Conservation (phyloP, 768 basidiomycete genomes). For the Mrakia frigida region DNA sequence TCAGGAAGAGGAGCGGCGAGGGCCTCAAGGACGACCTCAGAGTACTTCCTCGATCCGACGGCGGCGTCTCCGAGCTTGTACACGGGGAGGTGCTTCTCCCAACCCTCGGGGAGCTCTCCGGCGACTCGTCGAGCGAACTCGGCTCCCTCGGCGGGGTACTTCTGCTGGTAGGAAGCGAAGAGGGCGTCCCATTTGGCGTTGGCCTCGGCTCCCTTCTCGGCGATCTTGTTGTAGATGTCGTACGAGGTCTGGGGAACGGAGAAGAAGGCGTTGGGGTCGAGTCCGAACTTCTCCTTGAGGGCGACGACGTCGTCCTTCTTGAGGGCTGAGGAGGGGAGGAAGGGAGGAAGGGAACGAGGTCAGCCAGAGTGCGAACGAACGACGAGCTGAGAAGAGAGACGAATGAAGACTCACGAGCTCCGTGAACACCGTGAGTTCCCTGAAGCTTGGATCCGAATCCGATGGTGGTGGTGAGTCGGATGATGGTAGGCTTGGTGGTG, state of each 20-base stretch:
- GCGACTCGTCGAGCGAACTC: conserved; percentile 80
- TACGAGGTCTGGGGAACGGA: conserved; percentile 68
- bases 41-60: conserved; percentile 85
- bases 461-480: conserved; percentile 81
- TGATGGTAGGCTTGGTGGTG: conserved; percentile 77
- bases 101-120: conserved; percentile 73
- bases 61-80: conserved; percentile 80
- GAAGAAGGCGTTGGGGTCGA: conserved; percentile 73
- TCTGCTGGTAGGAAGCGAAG: conserved; percentile 65
- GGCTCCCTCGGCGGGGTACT: conserved; percentile 76
- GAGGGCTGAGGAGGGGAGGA: conserved; percentile 54
- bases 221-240: conserved; percentile 61
- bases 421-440: conserved; percentile 92
- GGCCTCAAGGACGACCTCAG: conserved; percentile 77
- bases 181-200: conserved; percentile 66
- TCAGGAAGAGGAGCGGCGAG: conserved; percentile 74
- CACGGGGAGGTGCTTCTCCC: conserved; percentile 78
- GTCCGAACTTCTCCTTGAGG: conserved; percentile 77
- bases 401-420: conserved; percentile 65
- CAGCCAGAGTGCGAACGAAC: conserved; percentile 1
- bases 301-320: conserved; percentile 83
- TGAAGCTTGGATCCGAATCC: conserved; percentile 89
- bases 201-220: conserved; percentile 64
- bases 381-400: not conserved
- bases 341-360: conserved; percentile 24